Base-by-base conservation (phyloP, 306 rosid species). In the Cyclanthera cordifolia region DNA sequence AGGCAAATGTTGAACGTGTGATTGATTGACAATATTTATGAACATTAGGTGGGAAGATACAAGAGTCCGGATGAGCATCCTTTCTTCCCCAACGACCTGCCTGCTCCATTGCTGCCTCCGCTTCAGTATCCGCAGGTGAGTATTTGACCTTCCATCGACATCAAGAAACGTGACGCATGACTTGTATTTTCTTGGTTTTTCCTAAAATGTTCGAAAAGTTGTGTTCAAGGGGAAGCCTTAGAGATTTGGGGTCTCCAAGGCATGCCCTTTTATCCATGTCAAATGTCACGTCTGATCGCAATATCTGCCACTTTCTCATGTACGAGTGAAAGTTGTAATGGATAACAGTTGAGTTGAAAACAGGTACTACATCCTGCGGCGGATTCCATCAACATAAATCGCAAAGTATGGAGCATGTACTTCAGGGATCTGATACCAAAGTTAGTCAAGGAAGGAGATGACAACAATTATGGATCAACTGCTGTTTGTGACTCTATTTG, bases 351-450 rank as follows among this genome's bases (percentile, higher is more conserved):
- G 23, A 15, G 23, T 47, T 13, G 12, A 21, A 13, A 75, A 78
- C 85, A 93, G 99, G 94, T 93, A 34, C 82, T 93, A 61, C 96
- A 90, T 76, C 91, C 90, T 50, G n/a, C 49, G 63, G 91, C 96
- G 12, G 82, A 88, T 25, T 73, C 86, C 25, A 87, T 93, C 4
- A 93, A 93, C 72, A 88, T 90, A 79, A 90, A 93, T 63, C 75
- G 21, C 21, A 80, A 80, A 76, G 91, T 93, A 47, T 93, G 99
- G 99, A 75, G 80, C 54, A 53, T 87, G 80, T 93, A 93, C 80
- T 93, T 93, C 76, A 83, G 80, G 60, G 94, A 80, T 79, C 86
- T 93, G 34, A 69, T 93, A 51, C 91, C 95, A 15, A 88, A 82
- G 78, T 73, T 90, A 52, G 96, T 83, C 23, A 82, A 78, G 75